Evolutionary conservation across 1,284 basidiomycete genomes (phyloP).

Genomic region (Ceratobasidium sp.): DNA sequence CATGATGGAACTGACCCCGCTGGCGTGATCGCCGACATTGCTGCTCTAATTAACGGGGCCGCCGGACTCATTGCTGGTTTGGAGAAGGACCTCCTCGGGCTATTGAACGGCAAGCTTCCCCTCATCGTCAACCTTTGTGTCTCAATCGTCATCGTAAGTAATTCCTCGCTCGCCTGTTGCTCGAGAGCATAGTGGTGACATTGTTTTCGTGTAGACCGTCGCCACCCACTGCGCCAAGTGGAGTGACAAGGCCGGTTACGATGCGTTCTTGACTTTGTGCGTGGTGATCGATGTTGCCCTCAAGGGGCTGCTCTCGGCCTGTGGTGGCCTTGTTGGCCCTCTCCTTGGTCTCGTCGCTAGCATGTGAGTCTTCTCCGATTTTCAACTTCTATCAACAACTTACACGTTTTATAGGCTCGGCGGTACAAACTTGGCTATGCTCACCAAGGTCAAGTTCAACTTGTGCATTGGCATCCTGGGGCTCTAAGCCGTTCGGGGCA

Average conservation of each 20-base stretch:
- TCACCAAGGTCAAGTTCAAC: conserved; percentile 18
- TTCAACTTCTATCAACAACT: neutral
- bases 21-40: conserved; percentile 1
- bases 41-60: neutral
- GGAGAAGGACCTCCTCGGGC: conserved; percentile 11
- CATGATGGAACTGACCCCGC: neutral
- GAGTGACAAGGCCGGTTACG: conserved; percentile 11
- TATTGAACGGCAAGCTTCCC: conserved; percentile 8
- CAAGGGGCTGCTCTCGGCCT: conserved; percentile 8
- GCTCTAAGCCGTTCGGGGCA: neutral
- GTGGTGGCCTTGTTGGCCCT: neutral
- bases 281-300: conserved; percentile 17
- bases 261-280: neutral
- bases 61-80: neutral
- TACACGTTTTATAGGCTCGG: neutral
- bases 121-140: conserved; percentile 1
- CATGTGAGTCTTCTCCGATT: neutral
- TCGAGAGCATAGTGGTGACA: neutral
- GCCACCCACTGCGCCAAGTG: conserved; percentile 26
- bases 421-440: neutral
- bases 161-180: neutral
- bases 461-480: conserved; percentile 12
- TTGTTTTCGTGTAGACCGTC: neutral
- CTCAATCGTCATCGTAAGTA: conserved; percentile 1
- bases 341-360: neutral